Base-by-base conservation (phyloP, 139 green algal species). In the Tetradesmus obliquus region DNA sequence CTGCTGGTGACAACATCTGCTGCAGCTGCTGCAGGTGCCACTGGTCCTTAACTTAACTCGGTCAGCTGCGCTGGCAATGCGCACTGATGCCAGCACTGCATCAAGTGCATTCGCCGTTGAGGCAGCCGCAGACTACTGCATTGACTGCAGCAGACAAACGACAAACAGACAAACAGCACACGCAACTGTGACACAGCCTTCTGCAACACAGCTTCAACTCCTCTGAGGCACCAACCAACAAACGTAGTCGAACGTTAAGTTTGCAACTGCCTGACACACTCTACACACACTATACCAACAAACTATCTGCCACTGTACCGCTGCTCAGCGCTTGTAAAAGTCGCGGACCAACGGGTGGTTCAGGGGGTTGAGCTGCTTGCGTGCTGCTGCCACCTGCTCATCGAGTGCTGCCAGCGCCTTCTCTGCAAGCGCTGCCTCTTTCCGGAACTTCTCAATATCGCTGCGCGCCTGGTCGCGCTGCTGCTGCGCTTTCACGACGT, bases 301-400 rank as follows among this genome's bases (percentile, higher is more conserved):
- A 66, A 66, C 8, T 19, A 13, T 19, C 66, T 76, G 66, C 15
- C 57, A 66, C 57, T 9, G 6, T 9, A 66, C 57, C 6, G 32
- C 32, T 22, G 4, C 4, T 82, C 76, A 82, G 8, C 24, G 76
- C 76, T 82, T 82, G 76, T 82, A 69, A 9, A 87, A 22, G 12
- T 66, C 55, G 3, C 88, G 88, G 6, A 91, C 62, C 12, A 82
- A 10, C 9, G 88, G 88, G 57, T 91, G 88, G 80, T 91, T 87
- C 13, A 91, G 60, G 5, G 88, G 88, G 88, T 91, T 91, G 15
- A 88, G 79, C 58, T 88, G 79, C 88, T 80, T 32, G 5, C 88
- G 79, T 55, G 88, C 88, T n/a, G 62, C 76, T 19, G 57, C 79
- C 57, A 91, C 88, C 79, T 87, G 76, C 76, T 79, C 58, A 19